Conservation (phyloP, 306 rosid genomes). For the Cucurbita ficifolia region DNA sequence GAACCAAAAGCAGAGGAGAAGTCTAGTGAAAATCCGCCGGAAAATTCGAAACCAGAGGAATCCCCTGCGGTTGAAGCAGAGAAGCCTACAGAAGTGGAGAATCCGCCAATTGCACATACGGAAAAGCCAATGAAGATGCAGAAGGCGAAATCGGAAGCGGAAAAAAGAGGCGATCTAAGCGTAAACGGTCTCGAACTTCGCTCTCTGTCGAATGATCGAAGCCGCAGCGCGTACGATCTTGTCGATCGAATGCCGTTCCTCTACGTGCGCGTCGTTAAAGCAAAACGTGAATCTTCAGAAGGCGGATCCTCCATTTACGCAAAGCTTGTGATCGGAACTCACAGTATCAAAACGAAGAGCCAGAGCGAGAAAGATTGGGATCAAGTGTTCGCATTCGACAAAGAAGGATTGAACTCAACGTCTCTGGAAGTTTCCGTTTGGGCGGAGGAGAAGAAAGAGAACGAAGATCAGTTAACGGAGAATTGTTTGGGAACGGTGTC, state of each 20-base stretch:
- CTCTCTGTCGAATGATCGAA: constrained; percentile 31
- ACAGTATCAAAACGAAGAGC: constrained; percentile 42
- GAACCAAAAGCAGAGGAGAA: constrained; percentile 16
- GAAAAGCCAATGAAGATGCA: constrained; percentile 18
- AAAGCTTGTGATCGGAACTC: constrained; percentile 71
- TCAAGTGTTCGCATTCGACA: constrained; percentile 73
- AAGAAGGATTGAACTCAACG: constrained; percentile 61
- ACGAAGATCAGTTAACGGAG: constrained; percentile 5
- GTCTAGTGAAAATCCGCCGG: constrained; percentile 13
- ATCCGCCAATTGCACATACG: constrained; percentile 23
- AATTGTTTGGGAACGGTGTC: constrained; percentile 36
- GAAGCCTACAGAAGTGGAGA: constrained; percentile 14
- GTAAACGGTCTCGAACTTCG: constrained; percentile 39
- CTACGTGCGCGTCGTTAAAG: constrained; percentile 50
- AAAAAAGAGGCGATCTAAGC: constrained; percentile 12
- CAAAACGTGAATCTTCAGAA: constrained; percentile 19
- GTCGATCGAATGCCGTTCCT: constrained; percentile 68
- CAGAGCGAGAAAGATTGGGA: constrained; percentile 69
- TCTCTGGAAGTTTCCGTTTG: constrained; percentile 69
- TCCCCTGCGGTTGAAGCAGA: not conserved
- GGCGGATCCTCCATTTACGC: constrained; percentile 16
- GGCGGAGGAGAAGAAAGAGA: constrained; percentile 39
- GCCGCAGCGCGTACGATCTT: constrained; percentile 43
- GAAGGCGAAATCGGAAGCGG: constrained; percentile 9
- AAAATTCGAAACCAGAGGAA: not conserved